Percentiles rank a stretch among this genome's conserved stretches.
Conservation (phyloP, 192 early-diverging fungal species). For the Oehlia diaphana region DNA sequence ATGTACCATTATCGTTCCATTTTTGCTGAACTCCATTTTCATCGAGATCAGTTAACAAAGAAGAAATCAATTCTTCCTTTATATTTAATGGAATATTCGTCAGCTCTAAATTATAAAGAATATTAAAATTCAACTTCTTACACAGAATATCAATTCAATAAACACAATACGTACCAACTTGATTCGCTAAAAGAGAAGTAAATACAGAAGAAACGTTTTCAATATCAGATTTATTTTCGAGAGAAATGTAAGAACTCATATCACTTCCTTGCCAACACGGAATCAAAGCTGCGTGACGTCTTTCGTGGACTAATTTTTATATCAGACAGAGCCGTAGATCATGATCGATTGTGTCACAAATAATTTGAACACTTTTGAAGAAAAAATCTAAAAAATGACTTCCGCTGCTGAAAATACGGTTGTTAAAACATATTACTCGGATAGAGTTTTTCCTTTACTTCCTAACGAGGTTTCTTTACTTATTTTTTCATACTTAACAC, state of each 20-base stretch:
- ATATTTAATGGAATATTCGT: background rate
- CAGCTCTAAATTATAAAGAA: background rate
- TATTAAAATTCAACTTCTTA: background rate
- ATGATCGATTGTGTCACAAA: too few relatives aligned
- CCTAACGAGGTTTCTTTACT: constrained; percentile 16
- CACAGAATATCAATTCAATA: background rate
- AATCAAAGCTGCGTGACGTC: too few relatives aligned
- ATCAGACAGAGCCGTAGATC: too few relatives aligned
- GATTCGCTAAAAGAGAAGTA: background rate
- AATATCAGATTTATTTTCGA: constrained; percentile 15
- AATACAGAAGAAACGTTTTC: background rate
- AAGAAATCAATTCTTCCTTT: constrained; percentile 7
- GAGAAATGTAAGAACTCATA: constrained; percentile 15
- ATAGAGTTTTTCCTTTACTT: background rate
- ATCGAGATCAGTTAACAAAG: constrained; percentile 17
- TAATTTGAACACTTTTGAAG: too few relatives aligned
- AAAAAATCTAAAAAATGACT: too few relatives aligned
- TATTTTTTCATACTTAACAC: background rate
- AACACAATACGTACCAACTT: background rate
- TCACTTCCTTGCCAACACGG: background rate
- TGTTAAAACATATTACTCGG: background rate
- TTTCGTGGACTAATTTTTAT: too few relatives aligned
- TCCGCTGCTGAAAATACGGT: background rate
- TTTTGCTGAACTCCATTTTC: constrained; percentile 17
- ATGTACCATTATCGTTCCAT: constrained; percentile 22